A percentile compares a stretch with the other conserved stretches of the same genome.
Conservation (phyloP, 1,139 yeast species). For the Hansenula sp. region DNA sequence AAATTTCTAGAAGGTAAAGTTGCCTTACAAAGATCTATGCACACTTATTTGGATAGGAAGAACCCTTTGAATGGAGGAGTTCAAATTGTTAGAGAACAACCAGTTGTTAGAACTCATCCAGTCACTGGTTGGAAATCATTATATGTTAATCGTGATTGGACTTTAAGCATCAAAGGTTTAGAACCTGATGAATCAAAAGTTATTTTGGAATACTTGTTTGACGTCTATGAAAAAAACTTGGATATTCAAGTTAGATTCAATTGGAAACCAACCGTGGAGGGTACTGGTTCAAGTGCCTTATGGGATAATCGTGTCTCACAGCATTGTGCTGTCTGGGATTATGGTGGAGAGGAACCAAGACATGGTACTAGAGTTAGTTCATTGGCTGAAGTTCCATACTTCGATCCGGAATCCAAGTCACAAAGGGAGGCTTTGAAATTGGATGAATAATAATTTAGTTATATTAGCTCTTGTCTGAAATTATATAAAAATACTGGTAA, state of each 20-base stretch:
- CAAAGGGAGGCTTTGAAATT: conserved; percentile 30
- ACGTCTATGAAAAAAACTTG: conserved; percentile 9
- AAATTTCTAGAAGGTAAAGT: conserved; percentile 44
- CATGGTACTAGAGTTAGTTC: conserved; percentile 13
- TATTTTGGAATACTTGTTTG: conserved; percentile 7
- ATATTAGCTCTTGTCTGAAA: too few relatives aligned
- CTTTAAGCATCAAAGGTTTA: conserved; percentile 27
- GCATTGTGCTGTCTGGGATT: conserved; percentile 11
- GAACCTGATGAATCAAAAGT: conserved; percentile 10
- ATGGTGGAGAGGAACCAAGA: conserved; percentile 20
- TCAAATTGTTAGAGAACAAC: conserved; percentile 37
- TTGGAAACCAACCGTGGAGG: conserved; percentile 7
- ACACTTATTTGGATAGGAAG: conserved; percentile 33
- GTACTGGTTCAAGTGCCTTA: conserved; percentile 8
- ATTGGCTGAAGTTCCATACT: conserved; percentile 8
- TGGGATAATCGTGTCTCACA: conserved; percentile 15
- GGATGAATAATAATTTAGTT: neutral
- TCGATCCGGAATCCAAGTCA: conserved; percentile 11
- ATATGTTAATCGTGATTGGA: conserved; percentile 37
- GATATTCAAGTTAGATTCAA: conserved; percentile 13
- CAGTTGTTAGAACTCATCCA: conserved; percentile 47
- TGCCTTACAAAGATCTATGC: conserved; percentile 42
- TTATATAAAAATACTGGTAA: too few relatives aligned
- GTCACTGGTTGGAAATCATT: conserved; percentile 53
- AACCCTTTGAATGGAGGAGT: conserved; percentile 41